phyloP scores from a whole-genome alignment of 1,139 yeast species.

The Taphrina populina region DNA sequence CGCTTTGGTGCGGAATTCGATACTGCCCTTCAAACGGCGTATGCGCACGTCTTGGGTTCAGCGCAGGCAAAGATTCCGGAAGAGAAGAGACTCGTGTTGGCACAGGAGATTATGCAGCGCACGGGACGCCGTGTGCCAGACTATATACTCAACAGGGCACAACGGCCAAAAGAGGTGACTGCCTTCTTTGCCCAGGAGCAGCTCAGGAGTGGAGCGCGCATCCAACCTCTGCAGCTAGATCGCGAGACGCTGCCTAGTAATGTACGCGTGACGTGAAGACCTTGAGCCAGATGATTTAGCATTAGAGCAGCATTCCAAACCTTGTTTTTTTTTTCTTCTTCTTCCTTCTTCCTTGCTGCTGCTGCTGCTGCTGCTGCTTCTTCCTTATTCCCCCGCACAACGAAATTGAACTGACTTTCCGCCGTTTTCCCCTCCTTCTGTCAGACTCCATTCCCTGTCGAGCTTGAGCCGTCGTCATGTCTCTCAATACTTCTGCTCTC shows the following conservation, averaged over 20 bases:
- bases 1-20: constrained; percentile 6
- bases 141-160: constrained; percentile 9
- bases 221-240: background rate
- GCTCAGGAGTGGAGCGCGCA: background rate
- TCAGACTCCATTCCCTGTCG: too few relatives aligned
- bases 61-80: background rate
- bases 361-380: too few relatives aligned
- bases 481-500: constrained; percentile 10
- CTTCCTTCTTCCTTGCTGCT: too few relatives aligned
- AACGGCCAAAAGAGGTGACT: background rate
- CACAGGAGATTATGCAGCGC: constrained; percentile 2
- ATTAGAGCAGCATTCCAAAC: too few relatives aligned
- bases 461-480: too few relatives aligned
- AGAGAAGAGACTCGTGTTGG: constrained; percentile 3
- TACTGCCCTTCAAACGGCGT: background rate
- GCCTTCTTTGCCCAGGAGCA: constrained; percentile 2
- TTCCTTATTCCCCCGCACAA: too few relatives aligned
- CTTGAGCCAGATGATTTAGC: too few relatives aligned
- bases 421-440: too few relatives aligned
- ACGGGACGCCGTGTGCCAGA: constrained; percentile 26
- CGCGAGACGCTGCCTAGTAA: constrained; percentile 19
- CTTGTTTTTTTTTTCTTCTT: too few relatives aligned
- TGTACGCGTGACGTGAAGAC: background rate
- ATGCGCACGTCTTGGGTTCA: background rate
- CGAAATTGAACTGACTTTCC: too few relatives aligned